A percentile compares a stretch with the other conserved stretches of the same genome.
phyloP scores from a whole-genome alignment of 345 rosid species.

The Noccaea caerulescens region DNA sequence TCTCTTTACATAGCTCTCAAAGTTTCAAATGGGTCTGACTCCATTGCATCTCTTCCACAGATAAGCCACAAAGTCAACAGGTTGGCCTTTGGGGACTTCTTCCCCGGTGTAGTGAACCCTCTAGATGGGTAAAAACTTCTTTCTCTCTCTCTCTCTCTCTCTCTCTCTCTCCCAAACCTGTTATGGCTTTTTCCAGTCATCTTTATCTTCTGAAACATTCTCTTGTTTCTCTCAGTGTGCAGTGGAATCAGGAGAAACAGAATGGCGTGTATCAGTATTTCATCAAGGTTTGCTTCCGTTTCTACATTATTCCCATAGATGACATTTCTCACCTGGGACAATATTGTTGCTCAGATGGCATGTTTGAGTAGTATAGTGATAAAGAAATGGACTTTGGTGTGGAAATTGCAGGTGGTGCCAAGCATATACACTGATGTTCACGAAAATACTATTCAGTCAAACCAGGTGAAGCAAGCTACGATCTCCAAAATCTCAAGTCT shows the following conservation, averaged over 20 bases:
- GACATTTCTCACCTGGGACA: background rate
- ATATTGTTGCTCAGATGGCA: background rate
- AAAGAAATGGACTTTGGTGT: slow-evolving; percentile 18
- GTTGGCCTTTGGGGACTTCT: slow-evolving; percentile 78
- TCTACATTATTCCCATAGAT: background rate
- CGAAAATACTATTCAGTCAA: slow-evolving; percentile 64
- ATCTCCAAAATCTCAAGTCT: background rate
- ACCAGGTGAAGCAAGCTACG: slow-evolving; percentile 52
- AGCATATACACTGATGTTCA: slow-evolving; percentile 73
- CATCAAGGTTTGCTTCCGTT: slow-evolving; percentile 59
- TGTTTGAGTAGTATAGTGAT: slow-evolving; percentile 30
- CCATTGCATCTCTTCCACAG: slow-evolving; percentile 45
- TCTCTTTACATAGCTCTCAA: background rate
- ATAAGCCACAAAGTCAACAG: slow-evolving; percentile 78
- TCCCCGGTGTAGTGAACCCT: slow-evolving; percentile 91
- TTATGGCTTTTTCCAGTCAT: background rate
- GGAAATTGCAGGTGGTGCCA: slow-evolving; percentile 80
- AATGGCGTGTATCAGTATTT: slow-evolving; percentile 93
- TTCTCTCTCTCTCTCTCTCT: background rate
- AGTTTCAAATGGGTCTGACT: slow-evolving; percentile 6
- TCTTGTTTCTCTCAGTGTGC: slow-evolving; percentile 54
- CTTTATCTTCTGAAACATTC: slow-evolving; percentile 12
- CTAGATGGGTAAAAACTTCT: slow-evolving; percentile 65
- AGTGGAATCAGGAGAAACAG: slow-evolving; percentile 74
- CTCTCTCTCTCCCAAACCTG: background rate